These are phyloP conservation scores for Candida pseudofarinosa DNA, from an alignment of 805 yeast genomes.

Conservation along the genomic window DNA sequence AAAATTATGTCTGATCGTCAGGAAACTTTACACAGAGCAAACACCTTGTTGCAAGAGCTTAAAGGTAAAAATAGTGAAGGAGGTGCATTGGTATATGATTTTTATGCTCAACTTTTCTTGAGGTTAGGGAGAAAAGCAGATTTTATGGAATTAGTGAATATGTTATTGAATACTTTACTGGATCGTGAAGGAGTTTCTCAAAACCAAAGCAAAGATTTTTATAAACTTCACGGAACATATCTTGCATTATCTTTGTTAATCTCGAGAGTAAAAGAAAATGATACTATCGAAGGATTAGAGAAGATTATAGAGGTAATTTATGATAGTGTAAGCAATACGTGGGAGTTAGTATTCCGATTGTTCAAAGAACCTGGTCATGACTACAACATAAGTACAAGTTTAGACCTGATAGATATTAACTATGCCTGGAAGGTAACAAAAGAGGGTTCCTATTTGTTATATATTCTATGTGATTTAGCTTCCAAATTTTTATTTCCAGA, in stretches of 20 bases:
- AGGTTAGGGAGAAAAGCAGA: conserved; percentile 9
- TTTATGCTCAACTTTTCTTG: conserved; percentile 39
- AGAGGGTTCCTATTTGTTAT: conserved; percentile 61
- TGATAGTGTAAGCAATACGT: conserved; percentile 25
- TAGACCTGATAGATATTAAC: conserved; percentile 40
- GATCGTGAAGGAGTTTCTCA: conserved; percentile 19
- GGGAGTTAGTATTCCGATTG: conserved; percentile 49
- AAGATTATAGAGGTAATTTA: conserved; percentile 30
- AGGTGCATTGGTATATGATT: conserved; percentile 65
- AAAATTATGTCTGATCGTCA: neutral
- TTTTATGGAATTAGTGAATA: conserved; percentile 21
- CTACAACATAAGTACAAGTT: conserved; percentile 37
- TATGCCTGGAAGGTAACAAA: conserved; percentile 82
- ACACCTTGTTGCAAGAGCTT: conserved; percentile 31
- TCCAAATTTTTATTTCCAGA: conserved; percentile 14
- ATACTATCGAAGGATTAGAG: conserved; percentile 12
- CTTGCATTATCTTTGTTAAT: conserved; percentile 49
- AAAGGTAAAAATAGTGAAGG: conserved; percentile 70
- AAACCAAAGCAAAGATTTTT: conserved; percentile 15
- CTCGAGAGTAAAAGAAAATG: neutral
- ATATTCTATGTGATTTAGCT: conserved; percentile 33
- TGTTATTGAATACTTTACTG: conserved; percentile 27
- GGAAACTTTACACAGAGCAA: conserved; percentile 11
- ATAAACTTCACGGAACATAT: conserved; percentile 67
- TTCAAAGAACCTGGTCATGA: conserved; percentile 49